Conservation (phyloP, 331 rosid species). For the Dryas integrifolia region DNA sequence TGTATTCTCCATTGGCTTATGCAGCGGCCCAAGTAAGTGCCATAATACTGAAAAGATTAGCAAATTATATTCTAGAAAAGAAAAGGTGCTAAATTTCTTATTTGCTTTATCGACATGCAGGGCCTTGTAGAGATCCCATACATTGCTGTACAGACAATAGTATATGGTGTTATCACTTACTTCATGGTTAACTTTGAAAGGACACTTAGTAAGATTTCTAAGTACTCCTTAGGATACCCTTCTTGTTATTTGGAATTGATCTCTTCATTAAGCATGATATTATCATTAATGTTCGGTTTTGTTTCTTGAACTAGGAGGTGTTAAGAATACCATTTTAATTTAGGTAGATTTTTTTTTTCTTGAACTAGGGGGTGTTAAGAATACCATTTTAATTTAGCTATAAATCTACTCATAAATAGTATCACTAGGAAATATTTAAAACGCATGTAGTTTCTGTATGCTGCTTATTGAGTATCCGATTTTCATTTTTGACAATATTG, state of each 20-base stretch:
- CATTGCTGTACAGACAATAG: constrained; percentile 59
- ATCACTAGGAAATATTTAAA: too few relatives aligned
- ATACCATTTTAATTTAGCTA: too few relatives aligned
- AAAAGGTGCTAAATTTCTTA: neutral
- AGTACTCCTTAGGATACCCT: neutral
- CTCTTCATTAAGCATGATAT: neutral
- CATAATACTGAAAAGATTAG: constrained; percentile 4
- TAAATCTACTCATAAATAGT: too few relatives aligned
- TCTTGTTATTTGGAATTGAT: neutral
- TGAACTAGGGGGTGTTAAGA: too few relatives aligned
- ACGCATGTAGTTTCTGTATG: too few relatives aligned
- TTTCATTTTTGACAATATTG: too few relatives aligned
- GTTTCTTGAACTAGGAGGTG: too few relatives aligned
- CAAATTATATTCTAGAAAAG: neutral
- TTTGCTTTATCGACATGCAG: constrained; percentile 40
- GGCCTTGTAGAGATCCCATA: constrained; percentile 88
- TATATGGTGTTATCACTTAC: constrained; percentile 72
- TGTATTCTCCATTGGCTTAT: constrained; percentile 82
- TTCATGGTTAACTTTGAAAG: constrained; percentile 71
- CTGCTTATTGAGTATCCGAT: too few relatives aligned
- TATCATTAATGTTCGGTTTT: neutral
- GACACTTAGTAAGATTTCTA: constrained; percentile 43
- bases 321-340: too few relatives aligned
- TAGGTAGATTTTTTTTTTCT: too few relatives aligned
- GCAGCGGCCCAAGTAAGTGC: constrained; percentile 68